A percentile compares a stretch with the other conserved stretches of the same genome.
Conservation (phyloP, 2,329 filamentous ascomycete genomes). For the Cladophialophora yegresii region DNA sequence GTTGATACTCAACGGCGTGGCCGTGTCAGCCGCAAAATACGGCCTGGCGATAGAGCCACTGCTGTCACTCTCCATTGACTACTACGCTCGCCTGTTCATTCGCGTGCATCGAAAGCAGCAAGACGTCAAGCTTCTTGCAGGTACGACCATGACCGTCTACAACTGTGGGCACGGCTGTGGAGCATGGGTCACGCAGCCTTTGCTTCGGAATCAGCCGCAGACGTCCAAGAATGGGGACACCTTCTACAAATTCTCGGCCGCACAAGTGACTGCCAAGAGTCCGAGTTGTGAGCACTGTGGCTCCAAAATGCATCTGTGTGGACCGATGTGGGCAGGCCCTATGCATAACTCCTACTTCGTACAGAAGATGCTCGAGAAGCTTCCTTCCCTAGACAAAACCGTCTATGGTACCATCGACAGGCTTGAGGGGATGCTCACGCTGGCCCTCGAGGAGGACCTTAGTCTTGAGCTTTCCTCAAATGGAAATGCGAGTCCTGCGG, state of each 20-base stretch:
- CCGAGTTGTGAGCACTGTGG: slow-evolving; percentile 79
- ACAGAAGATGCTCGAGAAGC: slow-evolving; percentile 70
- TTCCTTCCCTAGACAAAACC: slow-evolving; percentile 66
- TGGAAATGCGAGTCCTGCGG: slow-evolving; percentile 25
- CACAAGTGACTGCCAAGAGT: slow-evolving; percentile 68
- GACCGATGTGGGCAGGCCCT: slow-evolving; percentile 92
- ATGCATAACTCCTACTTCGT: slow-evolving; percentile 85
- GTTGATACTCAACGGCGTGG: slow-evolving; percentile 79
- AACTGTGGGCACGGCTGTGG: slow-evolving; percentile 89
- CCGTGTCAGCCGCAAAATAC: slow-evolving; percentile 77
- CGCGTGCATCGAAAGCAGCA: slow-evolving; percentile 75
- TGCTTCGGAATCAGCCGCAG: slow-evolving; percentile 68
- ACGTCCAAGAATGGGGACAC: slow-evolving; percentile 69
- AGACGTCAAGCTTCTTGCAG: slow-evolving; percentile 84
- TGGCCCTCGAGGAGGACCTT: slow-evolving; percentile 75
- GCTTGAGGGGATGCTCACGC: slow-evolving; percentile 88
- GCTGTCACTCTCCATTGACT: slow-evolving; percentile 91
- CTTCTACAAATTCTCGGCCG: slow-evolving; percentile 77
- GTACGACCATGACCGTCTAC: slow-evolving; percentile 91
- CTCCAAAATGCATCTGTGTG: slow-evolving; percentile 80
- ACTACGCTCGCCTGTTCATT: slow-evolving; percentile 88
- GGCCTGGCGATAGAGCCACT: slow-evolving; percentile 87
- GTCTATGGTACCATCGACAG: slow-evolving; percentile 78
- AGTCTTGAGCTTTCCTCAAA: slow-evolving; percentile 32
- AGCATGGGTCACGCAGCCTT: slow-evolving; percentile 80